Conservation (phyloP, 495 filamentous ascomycete species). For the Neurospora africana region DNA sequence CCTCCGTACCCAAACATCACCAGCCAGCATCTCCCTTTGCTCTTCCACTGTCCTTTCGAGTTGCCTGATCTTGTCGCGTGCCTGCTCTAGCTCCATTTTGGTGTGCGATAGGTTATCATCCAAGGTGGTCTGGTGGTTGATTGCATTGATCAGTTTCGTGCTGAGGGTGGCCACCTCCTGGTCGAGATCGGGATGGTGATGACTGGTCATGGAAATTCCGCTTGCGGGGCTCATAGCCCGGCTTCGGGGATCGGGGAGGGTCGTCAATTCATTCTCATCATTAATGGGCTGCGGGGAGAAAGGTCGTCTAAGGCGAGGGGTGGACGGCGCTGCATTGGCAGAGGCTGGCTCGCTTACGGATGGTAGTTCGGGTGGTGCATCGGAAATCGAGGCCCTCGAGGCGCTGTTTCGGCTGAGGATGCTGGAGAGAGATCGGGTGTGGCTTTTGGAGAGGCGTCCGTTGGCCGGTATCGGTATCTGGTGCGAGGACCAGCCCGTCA, state of each 20-base stretch:
- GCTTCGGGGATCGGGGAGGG: slow-evolving; percentile 38
- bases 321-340: slow-evolving; percentile 5
- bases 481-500: slow-evolving; percentile 42
- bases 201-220: slow-evolving; percentile 11
- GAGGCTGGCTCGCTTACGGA: not conserved
- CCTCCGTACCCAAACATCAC: slow-evolving; percentile 59
- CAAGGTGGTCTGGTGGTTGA: slow-evolving; percentile 89
- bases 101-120: slow-evolving; percentile 80
- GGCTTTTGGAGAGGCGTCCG: slow-evolving; percentile 30
- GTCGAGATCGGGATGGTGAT: slow-evolving; percentile 64
- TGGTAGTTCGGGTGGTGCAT: not conserved
- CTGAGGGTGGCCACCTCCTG: slow-evolving; percentile 84
- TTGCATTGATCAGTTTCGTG: slow-evolving; percentile 91
- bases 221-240: slow-evolving; percentile 28
- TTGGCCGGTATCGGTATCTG: slow-evolving; percentile 17
- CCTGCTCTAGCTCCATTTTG: slow-evolving; percentile 70
- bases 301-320: slow-evolving; percentile 22
- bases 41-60: slow-evolving; percentile 47
- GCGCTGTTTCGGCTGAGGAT: slow-evolving; percentile 16
- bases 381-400: slow-evolving; percentile 6
- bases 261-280: slow-evolving; percentile 37
- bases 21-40: slow-evolving; percentile 49
- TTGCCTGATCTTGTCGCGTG: slow-evolving; percentile 53
- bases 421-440: slow-evolving; percentile 40
- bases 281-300: slow-evolving; percentile 23